Conservation (phyloP, 2,329 filamentous ascomycete species). For the Colletotrichum sp. region DNA sequence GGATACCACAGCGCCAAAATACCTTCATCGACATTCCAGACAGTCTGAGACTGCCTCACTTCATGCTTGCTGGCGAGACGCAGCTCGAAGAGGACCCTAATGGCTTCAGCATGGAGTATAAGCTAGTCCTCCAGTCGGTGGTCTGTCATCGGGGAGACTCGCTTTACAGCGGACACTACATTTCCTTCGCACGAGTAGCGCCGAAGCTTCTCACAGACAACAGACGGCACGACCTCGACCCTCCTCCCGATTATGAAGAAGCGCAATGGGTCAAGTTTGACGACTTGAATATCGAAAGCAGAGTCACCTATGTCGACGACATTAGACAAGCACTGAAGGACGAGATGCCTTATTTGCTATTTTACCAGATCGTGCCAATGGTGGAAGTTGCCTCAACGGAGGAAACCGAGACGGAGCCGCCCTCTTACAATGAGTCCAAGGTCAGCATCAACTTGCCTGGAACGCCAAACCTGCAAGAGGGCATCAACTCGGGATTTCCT, state of each 20-base stretch:
- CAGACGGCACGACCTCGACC: conserved; percentile 57
- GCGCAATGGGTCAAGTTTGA: conserved; percentile 92
- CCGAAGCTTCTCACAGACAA: conserved; percentile 65
- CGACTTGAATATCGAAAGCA: conserved; percentile 71
- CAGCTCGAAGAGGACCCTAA: conserved; percentile 61
- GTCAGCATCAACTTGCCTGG: conserved; percentile 39
- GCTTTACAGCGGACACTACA: conserved; percentile 88
- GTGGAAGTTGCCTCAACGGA: conserved; percentile 67
- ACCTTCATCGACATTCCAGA: conserved; percentile 91
- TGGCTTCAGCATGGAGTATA: conserved; percentile 86
- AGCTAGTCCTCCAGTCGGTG: conserved; percentile 87
- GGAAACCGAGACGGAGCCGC: conserved; percentile 54
- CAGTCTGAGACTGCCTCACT: conserved; percentile 82
- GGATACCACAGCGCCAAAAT: conserved; percentile 72
- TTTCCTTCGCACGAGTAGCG: conserved; percentile 82
- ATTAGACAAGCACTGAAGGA: conserved; percentile 75
- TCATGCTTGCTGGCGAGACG: conserved; percentile 79
- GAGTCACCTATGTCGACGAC: conserved; percentile 80
- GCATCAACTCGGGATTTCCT: conserved; percentile 25
- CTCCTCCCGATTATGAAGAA: conserved; percentile 70
- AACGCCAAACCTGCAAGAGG: conserved; percentile 31
- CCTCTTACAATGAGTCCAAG: conserved; percentile 62
- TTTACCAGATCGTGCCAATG: conserved; percentile 93
- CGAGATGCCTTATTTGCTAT: conserved; percentile 94
- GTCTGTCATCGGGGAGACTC: conserved; percentile 91